These are phyloP conservation scores for Xylariaceae sp. DNA, from an alignment of 2,329 filamentous ascomycete species.

Conservation along the genomic window DNA sequence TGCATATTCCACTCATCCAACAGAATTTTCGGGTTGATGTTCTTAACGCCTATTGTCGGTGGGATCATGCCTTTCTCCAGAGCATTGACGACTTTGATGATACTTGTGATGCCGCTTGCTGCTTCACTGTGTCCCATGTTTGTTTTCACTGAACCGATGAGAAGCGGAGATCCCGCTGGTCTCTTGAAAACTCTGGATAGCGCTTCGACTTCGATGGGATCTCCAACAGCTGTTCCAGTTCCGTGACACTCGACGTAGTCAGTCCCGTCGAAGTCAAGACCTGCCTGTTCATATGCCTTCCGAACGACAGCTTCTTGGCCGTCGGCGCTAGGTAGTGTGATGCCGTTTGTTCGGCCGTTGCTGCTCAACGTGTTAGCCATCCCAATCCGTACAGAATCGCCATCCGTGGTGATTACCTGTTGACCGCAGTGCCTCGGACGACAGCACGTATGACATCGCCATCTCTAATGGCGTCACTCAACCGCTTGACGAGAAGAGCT, in stretches of 20 bases:
- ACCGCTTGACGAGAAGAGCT: conserved; percentile 24
- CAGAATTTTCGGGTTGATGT: conserved; percentile 22
- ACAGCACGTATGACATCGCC: conserved; percentile 28
- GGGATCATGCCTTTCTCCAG: conserved; percentile 19
- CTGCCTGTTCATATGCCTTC: conserved; percentile 20
- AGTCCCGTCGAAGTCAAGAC: conserved; percentile 22
- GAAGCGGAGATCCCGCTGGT: conserved; percentile 8
- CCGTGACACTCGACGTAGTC: conserved; percentile 26
- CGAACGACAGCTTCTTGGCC: conserved; percentile 23
- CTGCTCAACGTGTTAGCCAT: not conserved
- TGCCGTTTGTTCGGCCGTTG: conserved; percentile 27
- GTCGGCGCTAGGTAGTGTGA: conserved; percentile 27
- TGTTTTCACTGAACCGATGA: conserved; percentile 20
- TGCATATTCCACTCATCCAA: conserved; percentile 23
- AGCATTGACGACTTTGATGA: conserved; percentile 23
- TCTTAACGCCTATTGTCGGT: conserved; percentile 14
- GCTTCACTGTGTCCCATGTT: conserved; percentile 28
- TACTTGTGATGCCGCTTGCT: conserved; percentile 21
- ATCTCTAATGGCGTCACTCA: conserved; percentile 27
- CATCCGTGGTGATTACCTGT: conserved; percentile 18
- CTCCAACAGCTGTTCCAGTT: conserved; percentile 16
- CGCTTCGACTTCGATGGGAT: conserved; percentile 16
- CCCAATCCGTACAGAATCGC: too few species aligned
- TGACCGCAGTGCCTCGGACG: conserved; percentile 24
- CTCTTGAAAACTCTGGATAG: conserved; percentile 15